Evolutionary conservation across 768 basidiomycete genomes (phyloP).

Genomic region (Cyathus striatus): DNA sequence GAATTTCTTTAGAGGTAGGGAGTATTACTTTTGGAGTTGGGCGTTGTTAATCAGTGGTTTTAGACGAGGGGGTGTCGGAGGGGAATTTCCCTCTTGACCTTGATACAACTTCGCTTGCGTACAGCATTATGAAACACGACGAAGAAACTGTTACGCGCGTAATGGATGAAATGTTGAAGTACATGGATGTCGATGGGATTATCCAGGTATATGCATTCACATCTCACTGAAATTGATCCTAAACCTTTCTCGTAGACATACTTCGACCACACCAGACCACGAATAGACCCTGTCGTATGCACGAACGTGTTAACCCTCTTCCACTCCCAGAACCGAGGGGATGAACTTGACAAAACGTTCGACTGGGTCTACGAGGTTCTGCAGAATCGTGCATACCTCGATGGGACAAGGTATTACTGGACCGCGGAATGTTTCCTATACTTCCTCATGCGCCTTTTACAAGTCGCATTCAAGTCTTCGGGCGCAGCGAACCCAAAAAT

Average conservation of each 20-base stretch:
- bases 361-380: constrained; percentile 48
- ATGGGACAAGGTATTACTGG: constrained; percentile 52
- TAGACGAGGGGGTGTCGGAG: too few relatives aligned
- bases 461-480: constrained; percentile 21
- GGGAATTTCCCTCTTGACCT: constrained; percentile 48
- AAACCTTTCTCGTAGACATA: constrained; percentile 32
- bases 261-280: constrained; percentile 45
- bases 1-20: constrained; percentile 51
- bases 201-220: constrained; percentile 35
- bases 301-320: constrained; percentile 46
- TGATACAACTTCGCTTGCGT: constrained; percentile 52
- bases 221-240: background rate
- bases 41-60: too few relatives aligned
- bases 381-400: constrained; percentile 46
- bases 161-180: constrained; percentile 55
- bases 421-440: constrained; percentile 49
- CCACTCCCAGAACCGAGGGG: constrained; percentile 41
- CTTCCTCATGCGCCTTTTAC: constrained; percentile 42
- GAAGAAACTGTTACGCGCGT: constrained; percentile 30
- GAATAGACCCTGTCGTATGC: constrained; percentile 50
- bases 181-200: constrained; percentile 45
- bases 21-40: background rate
- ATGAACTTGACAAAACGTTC: constrained; percentile 36
- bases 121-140: constrained; percentile 33
- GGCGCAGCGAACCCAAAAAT: constrained; percentile 30